Evolutionary conservation across 2,329 filamentous ascomycete genomes (phyloP).

Genomic region (Aspergillus aculeatinus): DNA sequence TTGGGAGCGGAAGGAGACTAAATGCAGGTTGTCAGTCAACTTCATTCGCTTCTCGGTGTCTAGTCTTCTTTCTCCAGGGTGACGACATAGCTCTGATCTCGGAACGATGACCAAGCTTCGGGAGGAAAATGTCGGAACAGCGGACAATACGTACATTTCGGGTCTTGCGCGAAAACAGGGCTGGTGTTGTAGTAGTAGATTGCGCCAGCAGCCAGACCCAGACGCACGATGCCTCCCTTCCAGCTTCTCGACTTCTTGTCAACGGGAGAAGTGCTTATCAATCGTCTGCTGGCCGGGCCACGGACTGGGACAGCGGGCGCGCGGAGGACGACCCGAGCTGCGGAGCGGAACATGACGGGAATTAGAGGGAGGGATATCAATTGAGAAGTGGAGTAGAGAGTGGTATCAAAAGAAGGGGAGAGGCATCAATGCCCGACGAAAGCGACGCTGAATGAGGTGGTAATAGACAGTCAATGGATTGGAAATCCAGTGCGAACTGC

Average conservation of each 20-base stretch:
- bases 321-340: conserved; percentile 47
- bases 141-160: conserved; percentile 59
- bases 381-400: background rate
- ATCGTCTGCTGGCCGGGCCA: conserved; percentile 43
- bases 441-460: background rate
- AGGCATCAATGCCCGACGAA: conserved; percentile 2
- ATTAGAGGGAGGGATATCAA: conserved; percentile 3
- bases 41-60: background rate
- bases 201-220: conserved; percentile 71
- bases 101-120: background rate
- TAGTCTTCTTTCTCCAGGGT: background rate
- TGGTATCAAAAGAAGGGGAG: conserved; percentile 7
- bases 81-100: background rate
- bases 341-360: conserved; percentile 53
- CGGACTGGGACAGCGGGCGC: conserved; percentile 32
- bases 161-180: conserved; percentile 80
- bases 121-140: conserved; percentile 6
- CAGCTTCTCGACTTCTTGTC: conserved; percentile 72
- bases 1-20: conserved; percentile 35
- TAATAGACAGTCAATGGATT: background rate
- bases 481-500: background rate
- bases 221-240: conserved; percentile 72
- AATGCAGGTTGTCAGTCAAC: conserved; percentile 9
- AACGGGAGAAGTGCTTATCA: conserved; percentile 57
- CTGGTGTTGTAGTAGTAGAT: conserved; percentile 96